phyloP scores from a whole-genome alignment of 2,329 filamentous ascomycete species.

The Dothideomycetes sp. region DNA sequence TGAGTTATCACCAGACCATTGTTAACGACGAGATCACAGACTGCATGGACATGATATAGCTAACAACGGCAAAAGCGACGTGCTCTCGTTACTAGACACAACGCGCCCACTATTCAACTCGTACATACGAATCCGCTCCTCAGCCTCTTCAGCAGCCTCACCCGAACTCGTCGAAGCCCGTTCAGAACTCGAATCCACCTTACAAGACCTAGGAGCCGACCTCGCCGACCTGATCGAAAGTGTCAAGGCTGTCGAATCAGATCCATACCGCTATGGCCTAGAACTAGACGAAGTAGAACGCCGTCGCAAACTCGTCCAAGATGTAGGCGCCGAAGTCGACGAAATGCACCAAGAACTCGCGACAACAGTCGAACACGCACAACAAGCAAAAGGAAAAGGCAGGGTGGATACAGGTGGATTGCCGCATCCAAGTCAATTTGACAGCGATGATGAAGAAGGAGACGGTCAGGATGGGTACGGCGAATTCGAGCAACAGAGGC shows the following conservation, averaged over 20 bases:
- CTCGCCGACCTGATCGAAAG: conserved; percentile 80
- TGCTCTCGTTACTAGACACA: conserved; percentile 69
- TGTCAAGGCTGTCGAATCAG: conserved; percentile 76
- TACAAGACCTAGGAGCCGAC: conserved; percentile 67
- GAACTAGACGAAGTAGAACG: conserved; percentile 73
- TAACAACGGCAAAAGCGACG: conserved; percentile 53
- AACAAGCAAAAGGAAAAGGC: conserved; percentile 28
- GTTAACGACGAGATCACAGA: neutral
- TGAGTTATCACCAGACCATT: conserved; percentile 18
- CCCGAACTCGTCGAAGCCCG: conserved; percentile 59
- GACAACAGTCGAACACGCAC: conserved; percentile 43
- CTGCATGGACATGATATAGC: neutral
- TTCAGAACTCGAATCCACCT: conserved; percentile 68
- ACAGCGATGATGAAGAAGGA: conserved; percentile 32
- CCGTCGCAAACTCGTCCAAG: conserved; percentile 71
- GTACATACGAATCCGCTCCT: conserved; percentile 89
- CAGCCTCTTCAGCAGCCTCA: conserved; percentile 60
- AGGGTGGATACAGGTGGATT: conserved; percentile 40
- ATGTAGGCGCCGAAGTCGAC: conserved; percentile 81
- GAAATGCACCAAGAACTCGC: conserved; percentile 78
- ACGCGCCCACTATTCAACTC: conserved; percentile 85
- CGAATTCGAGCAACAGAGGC: conserved; percentile 83
- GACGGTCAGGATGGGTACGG: conserved; percentile 57
- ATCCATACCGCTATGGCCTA: conserved; percentile 80
- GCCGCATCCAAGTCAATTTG: conserved; percentile 51